Base-by-base conservation (phyloP, 1,139 yeast species). In the Lodderomyces beijingensis region DNA sequence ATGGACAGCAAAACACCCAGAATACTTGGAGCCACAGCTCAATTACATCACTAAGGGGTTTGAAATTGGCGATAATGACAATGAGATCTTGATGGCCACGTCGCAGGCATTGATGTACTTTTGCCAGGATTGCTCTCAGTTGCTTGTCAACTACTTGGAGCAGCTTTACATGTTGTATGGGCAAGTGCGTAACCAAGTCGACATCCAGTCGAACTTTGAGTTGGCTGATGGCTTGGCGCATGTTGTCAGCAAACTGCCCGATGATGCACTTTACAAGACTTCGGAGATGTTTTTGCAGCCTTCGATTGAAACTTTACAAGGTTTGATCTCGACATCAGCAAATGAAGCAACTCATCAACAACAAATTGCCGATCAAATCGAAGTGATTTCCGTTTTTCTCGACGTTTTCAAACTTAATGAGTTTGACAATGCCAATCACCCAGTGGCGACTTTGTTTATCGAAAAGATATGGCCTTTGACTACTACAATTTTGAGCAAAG, bases 91-190 rank as follows among this genome's bases (percentile, higher is more conserved):
- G 21, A 74, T 80, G 32, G 96, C 98, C 0, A 88, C 97, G 0
- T 84, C 96, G 0, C 91, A 86, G 56, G 95, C 99, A 0, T 70
- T 93, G 48, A 87, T 87, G 89, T 89, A 79, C 51, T 86, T 93
- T 51, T 89, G 97, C 61, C 85, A 85, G 50, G 98, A 93, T 57
- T 93, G 98, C 51, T 74, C 94, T 0, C 50, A 59, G 11, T 64
- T 79, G 13, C 64, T 93, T 44, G 76, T 80, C 20, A 72, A 74
- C 35, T 85, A 76, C 52, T 64, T 88, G 47, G 89, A 80, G 35
- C 95, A 87, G 53, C 65, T 93, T 35, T 79, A 80, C 46, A 68
- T 77, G 42, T 79, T 91, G 42, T 91, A 86, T 56, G 76, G 77
- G 35, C 80, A 76, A 46, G 74, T 89, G 25, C 63, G 65, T 35